A percentile compares a stretch with the other conserved stretches of the same genome.
Evolutionary conservation across 495 filamentous ascomycete species (phyloP).

Genomic region (Neurospora cerealis): DNA sequence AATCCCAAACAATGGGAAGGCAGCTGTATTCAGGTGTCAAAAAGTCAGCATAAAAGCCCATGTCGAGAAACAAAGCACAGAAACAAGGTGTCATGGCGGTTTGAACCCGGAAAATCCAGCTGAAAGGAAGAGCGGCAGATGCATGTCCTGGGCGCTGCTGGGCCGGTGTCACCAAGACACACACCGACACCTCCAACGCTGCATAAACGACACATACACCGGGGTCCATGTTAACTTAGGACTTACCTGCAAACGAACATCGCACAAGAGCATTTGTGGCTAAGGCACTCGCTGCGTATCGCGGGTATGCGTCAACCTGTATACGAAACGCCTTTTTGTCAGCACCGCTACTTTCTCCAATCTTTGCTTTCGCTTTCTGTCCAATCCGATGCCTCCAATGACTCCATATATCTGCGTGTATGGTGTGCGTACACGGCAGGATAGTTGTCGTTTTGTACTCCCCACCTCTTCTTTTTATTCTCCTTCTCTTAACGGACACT

Average conservation of each 20-base stretch:
- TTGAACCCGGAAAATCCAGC: constrained; percentile 33
- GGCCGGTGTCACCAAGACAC: not conserved
- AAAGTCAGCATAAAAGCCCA: constrained; percentile 2
- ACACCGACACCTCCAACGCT: not conserved
- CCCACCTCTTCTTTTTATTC: not conserved
- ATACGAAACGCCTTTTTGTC: constrained; percentile 12
- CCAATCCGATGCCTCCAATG: constrained; percentile 9
- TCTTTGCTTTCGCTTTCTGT: constrained; percentile 5
- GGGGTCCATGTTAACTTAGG: constrained; percentile 19
- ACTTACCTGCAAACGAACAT: constrained; percentile 74
- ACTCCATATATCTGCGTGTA: not conserved
- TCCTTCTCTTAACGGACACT: not conserved
- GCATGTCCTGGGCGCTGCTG: not conserved
- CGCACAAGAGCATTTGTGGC: constrained; percentile 83
- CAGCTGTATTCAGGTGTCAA: constrained; percentile 25
- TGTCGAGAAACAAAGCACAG: constrained; percentile 29
- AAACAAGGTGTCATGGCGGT: constrained; percentile 28
- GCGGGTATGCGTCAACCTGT: constrained; percentile 78
- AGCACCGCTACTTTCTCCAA: constrained; percentile 6
- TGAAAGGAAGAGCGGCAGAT: constrained; percentile 34
- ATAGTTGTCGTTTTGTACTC: not conserved
- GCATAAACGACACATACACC: not conserved
- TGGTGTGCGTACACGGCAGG: not conserved
- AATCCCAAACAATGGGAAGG: constrained; percentile 39
- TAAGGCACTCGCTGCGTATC: constrained; percentile 79